Evolutionary conservation across 371 early-diverging fungal species (phyloP).

Genomic region (Mucor racemosus): DNA sequence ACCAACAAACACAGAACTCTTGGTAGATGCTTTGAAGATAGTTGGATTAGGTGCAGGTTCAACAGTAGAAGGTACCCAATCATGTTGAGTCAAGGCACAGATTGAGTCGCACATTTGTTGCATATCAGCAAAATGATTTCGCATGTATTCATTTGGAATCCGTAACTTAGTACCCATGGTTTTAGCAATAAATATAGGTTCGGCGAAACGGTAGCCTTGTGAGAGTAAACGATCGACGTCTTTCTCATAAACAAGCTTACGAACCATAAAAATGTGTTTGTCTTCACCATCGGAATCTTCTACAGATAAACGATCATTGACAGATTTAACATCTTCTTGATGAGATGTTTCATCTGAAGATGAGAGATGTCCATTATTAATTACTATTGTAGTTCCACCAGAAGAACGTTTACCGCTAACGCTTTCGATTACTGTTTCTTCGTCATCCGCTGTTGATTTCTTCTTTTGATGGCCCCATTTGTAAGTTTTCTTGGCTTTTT

Average conservation of each 20-base stretch:
- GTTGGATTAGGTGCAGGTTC: conserved; percentile 23
- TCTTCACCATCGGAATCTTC: conserved; percentile 32
- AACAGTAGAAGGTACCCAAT: conserved; percentile 8
- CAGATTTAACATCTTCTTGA: conserved; percentile 9
- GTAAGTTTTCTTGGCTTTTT: conserved; percentile 4
- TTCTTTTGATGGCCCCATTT: conserved; percentile 2
- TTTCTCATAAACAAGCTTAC: conserved; percentile 24
- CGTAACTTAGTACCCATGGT: conserved; percentile 45
- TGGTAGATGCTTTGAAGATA: conserved; percentile 21
- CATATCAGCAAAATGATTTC: conserved; percentile 41
- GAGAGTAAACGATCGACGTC: conserved; percentile 33
- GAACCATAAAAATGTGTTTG: conserved; percentile 43
- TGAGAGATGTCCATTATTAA: neutral
- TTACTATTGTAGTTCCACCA: conserved; percentile 1
- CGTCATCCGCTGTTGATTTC: conserved; percentile 4
- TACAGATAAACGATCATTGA: conserved; percentile 14
- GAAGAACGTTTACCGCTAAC: conserved; percentile 3
- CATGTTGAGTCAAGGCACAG: conserved; percentile 13
- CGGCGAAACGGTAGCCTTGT: conserved; percentile 52
- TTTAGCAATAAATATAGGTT: conserved; percentile 45
- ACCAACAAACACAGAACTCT: conserved; percentile 36
- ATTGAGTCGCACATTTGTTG: conserved; percentile 29
- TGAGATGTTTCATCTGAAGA: conserved; percentile 1
- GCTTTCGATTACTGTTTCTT: conserved; percentile 22
- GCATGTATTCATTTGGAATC: conserved; percentile 47